Evolutionary conservation across 2,329 filamentous ascomycete species (phyloP).

Genomic region (Aspergillus arachidicola): DNA sequence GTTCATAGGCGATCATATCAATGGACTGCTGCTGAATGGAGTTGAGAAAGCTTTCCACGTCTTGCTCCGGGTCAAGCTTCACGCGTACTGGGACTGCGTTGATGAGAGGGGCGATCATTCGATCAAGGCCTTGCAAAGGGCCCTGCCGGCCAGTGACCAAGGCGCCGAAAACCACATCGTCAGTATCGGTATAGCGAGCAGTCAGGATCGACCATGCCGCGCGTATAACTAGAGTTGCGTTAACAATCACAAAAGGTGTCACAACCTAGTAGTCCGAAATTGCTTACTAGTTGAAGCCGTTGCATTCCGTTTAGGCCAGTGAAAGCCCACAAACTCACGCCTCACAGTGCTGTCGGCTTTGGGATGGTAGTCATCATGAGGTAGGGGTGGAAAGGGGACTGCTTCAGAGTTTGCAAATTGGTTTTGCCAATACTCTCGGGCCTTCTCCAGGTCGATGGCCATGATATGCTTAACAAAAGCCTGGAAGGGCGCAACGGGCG

Average conservation of each 20-base stretch:
- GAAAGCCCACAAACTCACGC: background rate
- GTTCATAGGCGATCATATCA: slow-evolving; percentile 61
- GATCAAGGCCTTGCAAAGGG: slow-evolving; percentile 37
- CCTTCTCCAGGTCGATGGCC: background rate
- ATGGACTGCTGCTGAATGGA: slow-evolving; percentile 56
- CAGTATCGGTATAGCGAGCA: slow-evolving; percentile 16
- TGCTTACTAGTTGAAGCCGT: background rate
- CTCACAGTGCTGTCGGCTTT: slow-evolving; percentile 3
- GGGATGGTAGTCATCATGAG: background rate
- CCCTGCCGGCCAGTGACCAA: slow-evolving; percentile 44
- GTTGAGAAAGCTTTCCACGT: slow-evolving; percentile 52
- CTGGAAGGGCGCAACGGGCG: background rate
- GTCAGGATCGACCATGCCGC: slow-evolving; percentile 7
- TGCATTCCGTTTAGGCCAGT: background rate
- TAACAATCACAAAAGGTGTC: background rate
- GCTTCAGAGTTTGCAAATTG: background rate
- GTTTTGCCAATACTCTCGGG: background rate
- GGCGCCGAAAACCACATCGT: slow-evolving; percentile 46
- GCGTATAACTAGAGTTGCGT: background rate
- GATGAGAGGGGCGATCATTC: slow-evolving; percentile 32
- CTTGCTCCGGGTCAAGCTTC: slow-evolving; percentile 20
- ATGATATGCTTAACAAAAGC: background rate
- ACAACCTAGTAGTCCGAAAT: background rate
- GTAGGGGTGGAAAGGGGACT: background rate
- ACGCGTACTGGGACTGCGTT: slow-evolving; percentile 19